Conservation (phyloP, 2,329 filamentous ascomycete genomes). For the Cordyceps javanica region DNA sequence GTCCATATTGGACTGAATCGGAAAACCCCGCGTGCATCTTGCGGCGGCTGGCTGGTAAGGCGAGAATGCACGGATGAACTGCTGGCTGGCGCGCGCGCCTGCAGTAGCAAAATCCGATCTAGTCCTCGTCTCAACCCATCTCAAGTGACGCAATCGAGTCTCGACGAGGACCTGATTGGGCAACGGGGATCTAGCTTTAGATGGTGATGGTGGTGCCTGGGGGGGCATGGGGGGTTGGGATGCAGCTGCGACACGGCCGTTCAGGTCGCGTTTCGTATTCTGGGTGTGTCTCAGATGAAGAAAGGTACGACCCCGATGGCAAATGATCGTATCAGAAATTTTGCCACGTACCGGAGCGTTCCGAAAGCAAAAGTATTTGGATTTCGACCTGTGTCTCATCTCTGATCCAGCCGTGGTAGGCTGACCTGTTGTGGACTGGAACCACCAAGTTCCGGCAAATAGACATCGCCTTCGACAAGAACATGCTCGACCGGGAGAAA, state of each 20-base stretch:
- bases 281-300: conserved; percentile 1
- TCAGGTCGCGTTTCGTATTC: conserved; percentile 1
- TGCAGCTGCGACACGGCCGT: conserved; percentile 5
- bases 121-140: not conserved
- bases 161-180: not conserved
- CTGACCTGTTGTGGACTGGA: not conserved
- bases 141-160: not conserved
- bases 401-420: no score
- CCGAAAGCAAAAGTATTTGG: not conserved
- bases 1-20: not conserved
- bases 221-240: not conserved
- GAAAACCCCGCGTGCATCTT: no score
- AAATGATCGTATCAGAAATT: not conserved
- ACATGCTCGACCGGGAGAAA: not conserved
- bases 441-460: not conserved
- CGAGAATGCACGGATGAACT: not conserved
- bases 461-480: not conserved
- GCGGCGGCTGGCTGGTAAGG: not conserved
- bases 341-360: not conserved
- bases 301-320: not conserved
- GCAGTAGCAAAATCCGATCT: not conserved
- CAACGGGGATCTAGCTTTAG: not conserved
- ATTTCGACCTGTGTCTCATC: not conserved
- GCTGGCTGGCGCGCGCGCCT: not conserved
- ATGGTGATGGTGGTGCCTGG: not conserved